Percentiles rank a stretch among this genome's conserved stretches.
Evolutionary conservation across 2,329 filamentous ascomycete species (phyloP).

Genomic region (Colletotrichum nymphaeae): DNA sequence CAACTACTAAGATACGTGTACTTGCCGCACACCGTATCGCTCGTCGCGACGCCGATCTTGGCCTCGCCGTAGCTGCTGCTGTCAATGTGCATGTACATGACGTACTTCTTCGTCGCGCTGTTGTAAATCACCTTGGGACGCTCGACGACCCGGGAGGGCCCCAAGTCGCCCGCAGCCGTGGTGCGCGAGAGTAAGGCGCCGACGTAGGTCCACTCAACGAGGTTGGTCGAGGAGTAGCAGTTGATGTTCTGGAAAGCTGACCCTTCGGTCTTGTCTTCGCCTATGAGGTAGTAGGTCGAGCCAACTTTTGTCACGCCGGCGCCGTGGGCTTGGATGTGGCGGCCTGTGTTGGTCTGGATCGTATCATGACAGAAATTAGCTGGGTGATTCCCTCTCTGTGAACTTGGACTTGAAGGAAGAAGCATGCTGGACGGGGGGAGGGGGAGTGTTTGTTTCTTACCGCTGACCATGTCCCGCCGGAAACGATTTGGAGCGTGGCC

Average conservation of each 20-base stretch:
- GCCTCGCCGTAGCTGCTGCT: conserved; percentile 70
- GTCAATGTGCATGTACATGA: conserved; percentile 78
- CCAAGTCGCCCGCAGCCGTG: conserved; percentile 63
- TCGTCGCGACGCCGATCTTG: conserved; percentile 72
- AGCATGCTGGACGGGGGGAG: not conserved
- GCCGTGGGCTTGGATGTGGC: conserved; percentile 75
- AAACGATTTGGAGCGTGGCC: conserved; percentile 49
- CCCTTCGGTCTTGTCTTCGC: conserved; percentile 76
- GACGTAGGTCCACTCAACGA: conserved; percentile 73
- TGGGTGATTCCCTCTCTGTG: not conserved
- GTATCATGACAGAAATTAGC: no score
- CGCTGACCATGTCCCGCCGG: conserved; percentile 60
- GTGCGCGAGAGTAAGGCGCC: conserved; percentile 68
- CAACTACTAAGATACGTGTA: conserved; percentile 57
- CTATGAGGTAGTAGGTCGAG: conserved; percentile 73
- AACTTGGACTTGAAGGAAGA: not conserved
- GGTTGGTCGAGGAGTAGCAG: conserved; percentile 73
- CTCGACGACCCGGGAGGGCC: conserved; percentile 72
- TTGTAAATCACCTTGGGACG: conserved; percentile 78
- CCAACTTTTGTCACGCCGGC: conserved; percentile 66
- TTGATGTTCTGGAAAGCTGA: conserved; percentile 72
- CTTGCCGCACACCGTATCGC: conserved; percentile 68
- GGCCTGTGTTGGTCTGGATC: conserved; percentile 54
- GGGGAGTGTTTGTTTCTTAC: conserved; percentile 40
- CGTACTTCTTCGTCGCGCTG: conserved; percentile 69